Evolutionary conservation across 2,329 filamentous ascomycete species (phyloP).

Genomic region (Beauveria rudraprayagi): DNA sequence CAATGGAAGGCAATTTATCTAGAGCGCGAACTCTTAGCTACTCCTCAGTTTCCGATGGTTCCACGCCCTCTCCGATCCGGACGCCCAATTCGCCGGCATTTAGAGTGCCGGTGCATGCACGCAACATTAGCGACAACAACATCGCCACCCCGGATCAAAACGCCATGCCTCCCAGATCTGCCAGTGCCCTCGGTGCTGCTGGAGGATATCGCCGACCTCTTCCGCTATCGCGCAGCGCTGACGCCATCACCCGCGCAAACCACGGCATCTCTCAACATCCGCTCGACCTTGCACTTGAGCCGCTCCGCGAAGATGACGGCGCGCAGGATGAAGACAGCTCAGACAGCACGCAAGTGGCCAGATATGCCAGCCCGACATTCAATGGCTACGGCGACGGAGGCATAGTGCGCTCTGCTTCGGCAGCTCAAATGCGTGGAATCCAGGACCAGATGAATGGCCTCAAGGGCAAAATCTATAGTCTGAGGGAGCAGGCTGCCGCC

Average conservation of each 20-base stretch:
- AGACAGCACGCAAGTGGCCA: slow-evolving; percentile 26
- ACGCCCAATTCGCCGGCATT: slow-evolving; percentile 18
- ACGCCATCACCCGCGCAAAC: slow-evolving; percentile 26
- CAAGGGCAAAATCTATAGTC: slow-evolving; percentile 72
- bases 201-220: slow-evolving; percentile 48
- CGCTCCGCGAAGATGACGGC: slow-evolving; percentile 46
- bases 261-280: slow-evolving; percentile 32
- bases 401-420: slow-evolving; percentile 59
- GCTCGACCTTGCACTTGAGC: slow-evolving; percentile 39
- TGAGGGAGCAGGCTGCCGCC: slow-evolving; percentile 70
- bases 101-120: slow-evolving; percentile 17
- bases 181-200: slow-evolving; percentile 54
- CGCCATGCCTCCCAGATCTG: slow-evolving; percentile 44
- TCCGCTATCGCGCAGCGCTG: slow-evolving; percentile 35
- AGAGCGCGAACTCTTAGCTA: slow-evolving; percentile 61
- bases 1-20: slow-evolving; percentile 86
- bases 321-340: slow-evolving; percentile 23
- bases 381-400: slow-evolving; percentile 36
- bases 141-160: slow-evolving; percentile 15
- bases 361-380: slow-evolving; percentile 38
- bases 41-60: slow-evolving; percentile 36
- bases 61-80: slow-evolving; percentile 45
- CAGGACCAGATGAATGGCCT: slow-evolving; percentile 81
- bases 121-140: slow-evolving; percentile 26
- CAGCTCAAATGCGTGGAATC: slow-evolving; percentile 63